These are phyloP conservation scores for Cyberlindnera euphorbiiphila DNA, from an alignment of 805 yeast species.

Conservation along the genomic window DNA sequence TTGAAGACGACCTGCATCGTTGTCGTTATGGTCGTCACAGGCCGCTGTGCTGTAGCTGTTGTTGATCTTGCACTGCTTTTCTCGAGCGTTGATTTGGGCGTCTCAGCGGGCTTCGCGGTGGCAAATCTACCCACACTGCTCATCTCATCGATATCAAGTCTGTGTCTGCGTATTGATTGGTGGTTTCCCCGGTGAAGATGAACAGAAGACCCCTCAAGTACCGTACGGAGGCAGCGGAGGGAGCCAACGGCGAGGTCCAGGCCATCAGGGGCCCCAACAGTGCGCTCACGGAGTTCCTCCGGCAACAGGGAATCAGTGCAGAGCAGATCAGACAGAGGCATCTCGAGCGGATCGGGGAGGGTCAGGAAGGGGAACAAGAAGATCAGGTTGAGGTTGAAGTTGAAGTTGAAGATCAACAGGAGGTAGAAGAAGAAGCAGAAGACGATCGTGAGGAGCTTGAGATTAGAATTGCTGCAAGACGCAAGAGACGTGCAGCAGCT, in stretches of 20 bases:
- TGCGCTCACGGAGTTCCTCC: slow-evolving; percentile 83
- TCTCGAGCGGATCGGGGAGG: slow-evolving; percentile 29
- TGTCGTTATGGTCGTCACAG: no score
- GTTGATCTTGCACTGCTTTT: no score
- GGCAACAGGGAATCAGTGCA: slow-evolving; percentile 87
- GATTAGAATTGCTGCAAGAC: slow-evolving; percentile 38
- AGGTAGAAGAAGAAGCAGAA: slow-evolving; percentile 29
- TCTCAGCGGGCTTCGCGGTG: slow-evolving; percentile 12
- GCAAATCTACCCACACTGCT: slow-evolving; percentile 5
- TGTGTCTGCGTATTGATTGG: no score
- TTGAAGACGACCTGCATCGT: slow-evolving; percentile 77
- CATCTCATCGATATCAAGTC: no score
- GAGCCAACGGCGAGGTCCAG: slow-evolving; percentile 19
- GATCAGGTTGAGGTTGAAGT: slow-evolving; percentile 26
- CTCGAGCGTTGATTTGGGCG: neutral
- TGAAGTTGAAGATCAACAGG: no score
- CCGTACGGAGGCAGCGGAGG: slow-evolving; percentile 20
- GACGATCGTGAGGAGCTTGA: slow-evolving; percentile 29
- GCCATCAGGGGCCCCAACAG: slow-evolving; percentile 60
- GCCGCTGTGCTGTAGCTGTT: no score
- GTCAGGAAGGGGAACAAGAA: slow-evolving; percentile 26
- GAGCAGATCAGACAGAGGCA: slow-evolving; percentile 60
- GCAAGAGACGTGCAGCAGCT: slow-evolving; percentile 38
- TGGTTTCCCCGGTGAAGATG: slow-evolving; percentile 20
- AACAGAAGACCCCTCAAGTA: slow-evolving; percentile 28